phyloP scores from a whole-genome alignment of 768 basidiomycete species.

The Antrodiella citrinella region DNA sequence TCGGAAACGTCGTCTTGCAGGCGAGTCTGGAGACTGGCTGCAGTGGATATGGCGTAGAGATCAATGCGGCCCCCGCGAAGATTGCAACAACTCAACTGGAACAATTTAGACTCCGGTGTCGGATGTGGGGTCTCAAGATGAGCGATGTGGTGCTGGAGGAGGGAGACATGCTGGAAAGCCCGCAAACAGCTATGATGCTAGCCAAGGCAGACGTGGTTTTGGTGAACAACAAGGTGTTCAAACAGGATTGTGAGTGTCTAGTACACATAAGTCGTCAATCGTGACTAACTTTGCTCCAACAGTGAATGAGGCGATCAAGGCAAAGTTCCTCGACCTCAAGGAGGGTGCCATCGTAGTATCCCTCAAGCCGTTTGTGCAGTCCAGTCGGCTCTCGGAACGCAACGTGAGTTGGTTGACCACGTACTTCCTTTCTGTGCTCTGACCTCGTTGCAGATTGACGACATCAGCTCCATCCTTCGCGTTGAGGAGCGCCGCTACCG shows the following conservation, averaged over 20 bases:
- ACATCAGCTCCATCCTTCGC: conserved; percentile 77
- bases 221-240: conserved; percentile 83
- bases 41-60: conserved; percentile 52
- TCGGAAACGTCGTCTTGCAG: conserved; percentile 52
- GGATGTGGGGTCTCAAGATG: conserved; percentile 84
- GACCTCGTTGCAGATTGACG: conserved; percentile 51
- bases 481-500: conserved; percentile 60
- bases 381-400: conserved; percentile 75
- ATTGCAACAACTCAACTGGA: conserved; percentile 71
- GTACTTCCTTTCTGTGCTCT: background rate
- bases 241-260: conserved; percentile 53
- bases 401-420: conserved; percentile 44
- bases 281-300: conserved; percentile 1
- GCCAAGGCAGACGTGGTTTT: conserved; percentile 84
- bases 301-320: conserved; percentile 85
- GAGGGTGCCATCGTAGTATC: conserved; percentile 89
- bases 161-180: conserved; percentile 76
- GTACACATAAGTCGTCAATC: background rate
- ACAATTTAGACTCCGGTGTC: conserved; percentile 69
- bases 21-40: conserved; percentile 47
- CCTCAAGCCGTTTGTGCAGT: conserved; percentile 71
- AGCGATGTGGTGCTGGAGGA: conserved; percentile 75
- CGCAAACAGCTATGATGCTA: conserved; percentile 61
- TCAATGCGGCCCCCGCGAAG: conserved; percentile 69
- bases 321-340: conserved; percentile 90